A percentile compares a stretch with the other conserved stretches of the same genome.
Conservation (phyloP, 306 rosid genomes). For the Begonia loranthoides region DNA sequence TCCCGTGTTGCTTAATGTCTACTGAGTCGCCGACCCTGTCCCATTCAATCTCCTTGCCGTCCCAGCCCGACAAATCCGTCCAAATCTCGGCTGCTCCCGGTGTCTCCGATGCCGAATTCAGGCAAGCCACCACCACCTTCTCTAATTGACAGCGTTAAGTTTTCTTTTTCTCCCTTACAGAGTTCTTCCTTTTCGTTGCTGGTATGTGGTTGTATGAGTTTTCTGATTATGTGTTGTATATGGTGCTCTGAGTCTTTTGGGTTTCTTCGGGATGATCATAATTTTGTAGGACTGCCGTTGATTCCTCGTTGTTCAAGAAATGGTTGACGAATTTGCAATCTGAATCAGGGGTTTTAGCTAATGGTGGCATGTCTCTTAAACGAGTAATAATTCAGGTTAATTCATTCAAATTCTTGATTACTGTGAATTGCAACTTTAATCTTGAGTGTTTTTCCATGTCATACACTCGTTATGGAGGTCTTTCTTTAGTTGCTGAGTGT, state of each 20-base stretch:
- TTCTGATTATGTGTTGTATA: not conserved
- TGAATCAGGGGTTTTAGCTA: slow-evolving; percentile 56
- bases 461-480: not conserved
- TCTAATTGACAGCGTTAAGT: not conserved
- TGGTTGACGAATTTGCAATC: slow-evolving; percentile 72
- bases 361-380: slow-evolving; percentile 41
- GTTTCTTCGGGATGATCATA: not conserved
- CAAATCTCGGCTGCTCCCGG: slow-evolving; percentile 61
- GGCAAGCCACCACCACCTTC: slow-evolving; percentile 17
- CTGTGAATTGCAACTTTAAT: not conserved
- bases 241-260: not conserved
- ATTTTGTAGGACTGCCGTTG: slow-evolving; percentile 60
- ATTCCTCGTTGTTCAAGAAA: slow-evolving; percentile 70
- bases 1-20: slow-evolving; percentile 44
- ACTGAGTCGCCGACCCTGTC: slow-evolving; percentile 27
- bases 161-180: not conserved
- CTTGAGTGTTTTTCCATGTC: not conserved
- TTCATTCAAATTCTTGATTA: not conserved
- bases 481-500: too few species aligned
- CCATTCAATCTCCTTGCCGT: slow-evolving; percentile 47
- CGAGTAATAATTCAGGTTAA: slow-evolving; percentile 75
- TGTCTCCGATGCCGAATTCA: slow-evolving; percentile 57
- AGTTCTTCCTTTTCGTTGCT: not conserved
- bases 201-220: not conserved
- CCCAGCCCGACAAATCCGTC: slow-evolving; percentile 43